Base-by-base conservation (phyloP, 306 rosid species). In the Ammopiptanthus mongolicus region DNA sequence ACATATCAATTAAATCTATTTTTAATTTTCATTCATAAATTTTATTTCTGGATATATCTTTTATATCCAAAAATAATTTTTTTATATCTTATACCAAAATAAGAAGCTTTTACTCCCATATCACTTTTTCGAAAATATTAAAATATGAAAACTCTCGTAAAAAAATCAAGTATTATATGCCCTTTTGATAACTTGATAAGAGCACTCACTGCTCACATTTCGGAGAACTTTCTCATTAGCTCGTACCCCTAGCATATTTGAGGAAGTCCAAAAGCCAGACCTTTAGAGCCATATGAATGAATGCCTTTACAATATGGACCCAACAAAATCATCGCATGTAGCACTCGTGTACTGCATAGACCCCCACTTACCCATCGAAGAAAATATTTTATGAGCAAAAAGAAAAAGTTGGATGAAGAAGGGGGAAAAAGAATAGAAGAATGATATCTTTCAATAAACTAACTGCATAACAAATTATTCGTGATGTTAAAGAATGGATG, bases 141-240 rank as follows among this genome's bases (percentile, higher is more conserved):
- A n/a, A 63, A 44, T 33, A 28, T 23, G 29, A 63, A 44, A 74
- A 74, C 19, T 69, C 21, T 55, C 47, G 22, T 0, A 51, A 51
- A 31, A 71, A 47, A 65, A 81, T 66, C 50, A 75, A 55, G 83
- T 77, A 81, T 47, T 52, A 25, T 11, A 60, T 64, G 56, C 21
- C 80, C 70, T 48, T 81, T 78, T 77, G 81, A 86, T 87, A 86
- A 81, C 65, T 76, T 80, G 84, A 84, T 84, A 83, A 75, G 96
- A 69, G 91, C 91, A 87, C 85, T 76, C 75, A 85, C 85, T 85
- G 84, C 96, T 91, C 87, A 78, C 79, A 61, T 39, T 64, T 84
- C 17, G 51, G 55, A 46, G 62, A 74, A 39, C 74, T 83, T 66
- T 74, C 82, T 79, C 71, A 59, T 74, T 12, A 59, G 9, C 22